Base-by-base conservation (phyloP, 352 stramenopile genomes). In the Phytophthora meadii region DNA sequence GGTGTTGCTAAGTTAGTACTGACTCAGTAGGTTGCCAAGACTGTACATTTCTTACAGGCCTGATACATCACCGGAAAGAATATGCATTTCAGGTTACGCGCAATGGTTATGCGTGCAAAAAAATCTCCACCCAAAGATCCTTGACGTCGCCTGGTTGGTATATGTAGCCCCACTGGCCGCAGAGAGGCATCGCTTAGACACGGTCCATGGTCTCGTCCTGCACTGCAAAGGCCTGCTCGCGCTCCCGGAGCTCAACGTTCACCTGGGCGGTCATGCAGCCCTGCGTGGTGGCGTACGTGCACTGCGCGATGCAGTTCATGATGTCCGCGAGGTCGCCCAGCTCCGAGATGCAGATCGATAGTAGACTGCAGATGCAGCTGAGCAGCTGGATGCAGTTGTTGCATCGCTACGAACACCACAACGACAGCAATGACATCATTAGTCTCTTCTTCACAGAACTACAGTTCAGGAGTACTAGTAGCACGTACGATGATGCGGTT, bases 241-340 rank as follows among this genome's bases (percentile, higher is more conserved):
- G 89, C 53, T 88, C 77, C n/a, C 95, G 84, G 34, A 98, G 88
- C 79, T 98, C 94, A 46, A 95, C 74, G 54, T 98, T 94, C 30
- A 95, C 80, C 80, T 98, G 90, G 1, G 93, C 93, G 56, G 93
- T 97, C 95, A 98, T 98, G 68, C 93, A 98, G 54, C 93, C 95
- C 61, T 94, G 85, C 1, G 94, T 97, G 36, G 87, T 87, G 25
- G 79, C 85, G 75, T 98, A 98, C 12, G 92, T 96, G 80, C 94
- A 91, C 68, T 98, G 90, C 34, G 93, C 89, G 42, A 98, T 86
- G 62, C 88, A 83, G 59, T 96, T 83, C 48, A 98, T 68, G 14
- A 92, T 82, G n/a, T 90, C 77, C 2, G 95, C 89, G 56, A 82
- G 77, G 36, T 97, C 78, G 7, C 68, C 56, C 25, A 83, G 54